Conservation (phyloP, 805 yeast genomes). For the Metschnikowia rubicola region DNA sequence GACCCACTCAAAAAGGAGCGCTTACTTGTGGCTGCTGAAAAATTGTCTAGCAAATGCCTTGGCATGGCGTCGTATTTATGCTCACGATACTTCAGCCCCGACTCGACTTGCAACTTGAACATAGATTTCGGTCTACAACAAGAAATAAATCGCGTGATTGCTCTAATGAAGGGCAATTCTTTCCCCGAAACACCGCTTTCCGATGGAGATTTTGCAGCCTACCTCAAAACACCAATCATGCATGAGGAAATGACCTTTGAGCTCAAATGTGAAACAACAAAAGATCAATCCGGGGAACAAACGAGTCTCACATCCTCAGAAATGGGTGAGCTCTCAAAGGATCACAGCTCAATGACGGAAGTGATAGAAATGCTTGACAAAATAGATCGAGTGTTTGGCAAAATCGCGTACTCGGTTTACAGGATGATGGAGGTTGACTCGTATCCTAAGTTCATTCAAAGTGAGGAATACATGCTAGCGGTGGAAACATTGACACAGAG, state of each 20-base stretch:
- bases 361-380: constrained; percentile 7
- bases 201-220: constrained; percentile 10
- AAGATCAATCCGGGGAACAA: not conserved
- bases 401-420: constrained; percentile 48
- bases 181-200: constrained; percentile 2
- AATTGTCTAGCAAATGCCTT: constrained; percentile 51
- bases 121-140: constrained; percentile 54
- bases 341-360: constrained; percentile 3
- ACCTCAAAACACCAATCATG: constrained; percentile 13
- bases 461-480: constrained; percentile 22
- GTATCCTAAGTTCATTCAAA: constrained; percentile 58
- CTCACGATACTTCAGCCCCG: constrained; percentile 59
- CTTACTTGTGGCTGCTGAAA: constrained; percentile 13
- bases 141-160: constrained; percentile 37
- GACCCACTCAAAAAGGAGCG: constrained; percentile 14
- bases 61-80: constrained; percentile 63
- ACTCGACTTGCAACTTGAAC: constrained; percentile 69
- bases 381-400: constrained; percentile 37
- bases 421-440: constrained; percentile 71
- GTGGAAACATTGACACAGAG: constrained; percentile 11
- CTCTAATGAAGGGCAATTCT: constrained; percentile 2
- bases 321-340: constrained; percentile 1
- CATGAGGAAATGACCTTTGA: constrained; percentile 6
- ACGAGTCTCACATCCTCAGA: constrained; percentile 4
- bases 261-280: not conserved